Evolutionary conservation across 176 grass and related monocot species (phyloP).

Genomic region (bread wheat (Triticum aestivum)): DNA sequence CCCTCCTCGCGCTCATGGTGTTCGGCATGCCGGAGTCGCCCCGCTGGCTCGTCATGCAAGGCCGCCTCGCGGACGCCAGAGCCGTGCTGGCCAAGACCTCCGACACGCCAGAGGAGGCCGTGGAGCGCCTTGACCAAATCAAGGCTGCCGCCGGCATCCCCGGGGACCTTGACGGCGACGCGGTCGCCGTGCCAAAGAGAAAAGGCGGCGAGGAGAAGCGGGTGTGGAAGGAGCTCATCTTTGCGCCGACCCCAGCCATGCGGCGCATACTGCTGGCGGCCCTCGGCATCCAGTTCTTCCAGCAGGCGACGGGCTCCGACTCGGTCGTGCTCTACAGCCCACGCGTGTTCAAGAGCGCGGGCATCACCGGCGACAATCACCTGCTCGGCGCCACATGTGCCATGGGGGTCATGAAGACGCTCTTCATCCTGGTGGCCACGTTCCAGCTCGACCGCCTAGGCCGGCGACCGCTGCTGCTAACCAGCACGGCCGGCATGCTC

Average conservation of each 20-base stretch:
- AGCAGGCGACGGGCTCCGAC: slow-evolving; percentile 61
- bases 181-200: slow-evolving; percentile 38
- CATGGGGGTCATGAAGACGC: slow-evolving; percentile 63
- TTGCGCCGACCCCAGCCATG: slow-evolving; percentile 42
- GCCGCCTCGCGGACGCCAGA: slow-evolving; percentile 59
- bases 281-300: slow-evolving; percentile 61
- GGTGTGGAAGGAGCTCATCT: slow-evolving; percentile 72
- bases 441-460: slow-evolving; percentile 59
- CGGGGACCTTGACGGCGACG: slow-evolving; percentile 43
- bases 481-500: slow-evolving; percentile 40
- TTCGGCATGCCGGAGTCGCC: slow-evolving; percentile 81
- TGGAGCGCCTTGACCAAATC: slow-evolving; percentile 56
- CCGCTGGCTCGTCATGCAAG: slow-evolving; percentile 76
- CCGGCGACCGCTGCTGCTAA: slow-evolving; percentile 54
- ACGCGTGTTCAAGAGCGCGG: slow-evolving; percentile 53
- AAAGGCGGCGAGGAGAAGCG: slow-evolving; percentile 25
- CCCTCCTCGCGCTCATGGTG: slow-evolving; percentile 56
- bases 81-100: slow-evolving; percentile 54
- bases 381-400: slow-evolving; percentile 62
- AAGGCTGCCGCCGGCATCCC: slow-evolving; percentile 70
- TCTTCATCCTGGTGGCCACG: slow-evolving; percentile 64
- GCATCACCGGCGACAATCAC: slow-evolving; percentile 38
- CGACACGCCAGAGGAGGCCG: slow-evolving; percentile 53
- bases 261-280: slow-evolving; percentile 53
- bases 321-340: slow-evolving; percentile 74